phyloP scores from a whole-genome alignment of 139 green algal species.

The Closterium sp. region DNA sequence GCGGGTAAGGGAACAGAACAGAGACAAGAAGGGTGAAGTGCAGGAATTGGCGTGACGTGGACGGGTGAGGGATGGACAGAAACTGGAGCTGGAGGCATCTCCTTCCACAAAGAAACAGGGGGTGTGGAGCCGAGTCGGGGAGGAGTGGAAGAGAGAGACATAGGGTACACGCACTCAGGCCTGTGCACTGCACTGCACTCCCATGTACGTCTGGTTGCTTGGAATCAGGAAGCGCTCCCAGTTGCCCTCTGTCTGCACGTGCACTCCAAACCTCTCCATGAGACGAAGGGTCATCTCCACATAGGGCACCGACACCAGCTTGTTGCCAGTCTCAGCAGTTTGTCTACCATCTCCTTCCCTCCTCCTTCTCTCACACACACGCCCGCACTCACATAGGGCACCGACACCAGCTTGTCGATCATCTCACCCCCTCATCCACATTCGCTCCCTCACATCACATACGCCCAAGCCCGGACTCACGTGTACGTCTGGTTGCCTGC shows the following conservation, averaged over 20 bases:
- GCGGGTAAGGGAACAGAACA: no score
- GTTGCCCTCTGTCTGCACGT: no score
- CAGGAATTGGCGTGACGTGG: no score
- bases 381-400: slow-evolving; percentile 82
- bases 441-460: no score
- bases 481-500: no score
- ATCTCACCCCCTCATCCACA: slow-evolving; percentile 78
- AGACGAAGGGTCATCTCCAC: not conserved
- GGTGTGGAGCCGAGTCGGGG: no score
- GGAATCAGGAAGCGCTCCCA: not conserved
- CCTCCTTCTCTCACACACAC: slow-evolving; percentile 49
- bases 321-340: slow-evolving; percentile 84
- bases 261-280: no score
- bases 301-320: slow-evolving; percentile 72
- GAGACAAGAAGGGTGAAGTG: not conserved
- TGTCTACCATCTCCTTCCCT: slow-evolving; percentile 59
- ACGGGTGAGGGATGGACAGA: slow-evolving; percentile 92
- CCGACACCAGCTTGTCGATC: slow-evolving; percentile 83
- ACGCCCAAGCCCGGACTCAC: slow-evolving; percentile 56
- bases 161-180: no score
- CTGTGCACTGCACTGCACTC: no score
- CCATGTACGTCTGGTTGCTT: not conserved
- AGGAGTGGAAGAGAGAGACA: no score
- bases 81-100: slow-evolving; percentile 60
- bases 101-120: no score